Evolutionary conservation across 1,284 basidiomycete species (phyloP), one percentile per base, ranked within the genome.

Genomic region (Cryptococcus floricola): DNA sequence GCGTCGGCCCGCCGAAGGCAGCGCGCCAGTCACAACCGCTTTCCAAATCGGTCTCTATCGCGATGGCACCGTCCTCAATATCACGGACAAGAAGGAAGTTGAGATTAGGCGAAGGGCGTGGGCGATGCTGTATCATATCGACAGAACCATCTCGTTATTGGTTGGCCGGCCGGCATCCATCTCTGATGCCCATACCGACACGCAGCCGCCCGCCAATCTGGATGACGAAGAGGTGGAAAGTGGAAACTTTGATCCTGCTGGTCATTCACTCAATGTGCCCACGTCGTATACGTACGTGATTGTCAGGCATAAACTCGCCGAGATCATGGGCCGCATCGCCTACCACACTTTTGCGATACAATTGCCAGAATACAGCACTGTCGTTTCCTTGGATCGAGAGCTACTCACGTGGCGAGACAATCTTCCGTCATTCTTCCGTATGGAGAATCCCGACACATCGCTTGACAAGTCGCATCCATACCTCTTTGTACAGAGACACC

Each of bases 261-360:
- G 77, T 12, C 72, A 77, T 53, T 74, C 77, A 1, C 54, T 79
- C 52, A 74, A 71, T 41, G 63, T 64, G 42, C 77, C 77, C 3
- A 79, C 77, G 0, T 63, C 74, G 14, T 78, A 78, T 62, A 77
- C 76, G 12, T 76, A 78, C 56, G 71, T 75, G 19, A 75, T 76
- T 49, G 60, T 78, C 16, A 73, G 76, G 39, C 77, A 78, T 59
- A 68, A 71, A 34, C 60, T 77, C 1, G 76, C 74, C 1, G 70
- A 76, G 54, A 78, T 78, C 53, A 78, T 78, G 76, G 77, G 77
- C 34, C 62, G 73, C 39, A 78, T 78, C 51, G 74, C 75, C 2
- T 75, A 77, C 55, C 76, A 77, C 54, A 78, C 77, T 14, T 80
- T 80, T 62, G 74, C 78, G 7, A 77, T 80, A 44, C 68, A 74